Conservation (phyloP, 345 rosid genomes). For the Acer yangbiense region DNA sequence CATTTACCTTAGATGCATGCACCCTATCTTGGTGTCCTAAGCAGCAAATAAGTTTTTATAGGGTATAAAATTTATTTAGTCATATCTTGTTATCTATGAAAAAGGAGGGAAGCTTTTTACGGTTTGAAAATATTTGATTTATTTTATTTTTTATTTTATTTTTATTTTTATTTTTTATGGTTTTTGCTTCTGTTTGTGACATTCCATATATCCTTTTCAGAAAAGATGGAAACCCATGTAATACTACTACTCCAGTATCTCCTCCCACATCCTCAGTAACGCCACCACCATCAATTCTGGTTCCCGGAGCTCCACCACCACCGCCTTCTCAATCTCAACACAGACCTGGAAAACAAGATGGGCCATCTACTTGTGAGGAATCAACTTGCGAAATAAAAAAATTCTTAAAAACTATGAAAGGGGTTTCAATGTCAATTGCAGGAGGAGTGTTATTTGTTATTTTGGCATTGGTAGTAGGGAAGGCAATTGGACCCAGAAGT, state of each 20-base stretch:
- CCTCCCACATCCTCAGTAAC: slow-evolving; percentile 50
- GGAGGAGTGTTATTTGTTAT: slow-evolving; percentile 55
- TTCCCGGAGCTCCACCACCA: slow-evolving; percentile 26
- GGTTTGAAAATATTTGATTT: slow-evolving; percentile 11
- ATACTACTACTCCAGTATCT: slow-evolving; percentile 55
- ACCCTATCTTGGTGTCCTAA: neutral
- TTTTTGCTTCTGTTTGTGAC: slow-evolving; percentile 13
- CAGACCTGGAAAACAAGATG: slow-evolving; percentile 53
- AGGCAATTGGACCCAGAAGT: neutral
- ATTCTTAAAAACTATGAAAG: slow-evolving; percentile 48
- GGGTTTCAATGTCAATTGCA: slow-evolving; percentile 79
- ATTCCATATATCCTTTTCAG: slow-evolving; percentile 47
- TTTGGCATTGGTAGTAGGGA: slow-evolving; percentile 57
- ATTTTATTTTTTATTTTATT: neutral
- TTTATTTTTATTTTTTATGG: neutral
- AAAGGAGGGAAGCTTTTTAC: neutral
- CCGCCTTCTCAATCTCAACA: slow-evolving; percentile 37
- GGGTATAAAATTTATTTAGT: neutral
- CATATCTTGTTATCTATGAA: neutral
- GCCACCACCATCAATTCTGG: slow-evolving; percentile 38
- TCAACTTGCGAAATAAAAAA: slow-evolving; percentile 47
- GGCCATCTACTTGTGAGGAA: slow-evolving; percentile 57
- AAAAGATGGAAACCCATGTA: slow-evolving; percentile 80
- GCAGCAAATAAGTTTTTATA: neutral
- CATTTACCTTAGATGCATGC: neutral